These are phyloP conservation scores for Paraconiothyrium brasiliense DNA, from an alignment of 2,329 filamentous ascomycete genomes.

Conservation along the genomic window DNA sequence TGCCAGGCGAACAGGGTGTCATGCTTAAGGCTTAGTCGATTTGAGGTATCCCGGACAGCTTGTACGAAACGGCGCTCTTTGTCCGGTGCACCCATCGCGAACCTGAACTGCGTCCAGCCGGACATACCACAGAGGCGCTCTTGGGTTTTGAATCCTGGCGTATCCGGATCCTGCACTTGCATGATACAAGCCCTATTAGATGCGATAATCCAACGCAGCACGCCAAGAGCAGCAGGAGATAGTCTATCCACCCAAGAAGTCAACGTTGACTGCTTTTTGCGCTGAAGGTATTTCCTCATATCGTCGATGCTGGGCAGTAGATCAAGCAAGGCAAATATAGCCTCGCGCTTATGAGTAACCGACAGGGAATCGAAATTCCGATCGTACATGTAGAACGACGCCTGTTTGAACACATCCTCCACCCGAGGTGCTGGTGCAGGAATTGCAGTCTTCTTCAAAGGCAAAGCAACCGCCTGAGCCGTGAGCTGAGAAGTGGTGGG, in stretches of 20 bases:
- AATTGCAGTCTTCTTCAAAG: background rate
- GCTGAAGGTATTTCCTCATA: conserved; percentile 63
- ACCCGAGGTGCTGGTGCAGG: background rate
- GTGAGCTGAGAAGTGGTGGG: conserved; percentile 15
- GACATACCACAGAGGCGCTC: conserved; percentile 71
- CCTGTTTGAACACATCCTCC: conserved; percentile 38
- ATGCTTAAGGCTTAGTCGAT: conserved; percentile 54
- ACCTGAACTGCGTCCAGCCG: conserved; percentile 81
- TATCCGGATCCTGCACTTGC: conserved; percentile 67
- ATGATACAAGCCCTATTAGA: conserved; percentile 90
- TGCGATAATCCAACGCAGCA: conserved; percentile 88
- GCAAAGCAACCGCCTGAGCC: background rate
- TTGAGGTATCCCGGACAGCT: conserved; percentile 63
- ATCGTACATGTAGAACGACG: conserved; percentile 58
- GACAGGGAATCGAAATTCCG: conserved; percentile 67
- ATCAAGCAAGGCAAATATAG: conserved; percentile 64
- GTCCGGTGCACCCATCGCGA: conserved; percentile 89
- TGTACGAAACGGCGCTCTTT: conserved; percentile 80
- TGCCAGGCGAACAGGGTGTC: conserved; percentile 89
- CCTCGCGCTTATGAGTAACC: conserved; percentile 56
- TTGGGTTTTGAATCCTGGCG: conserved; percentile 46
- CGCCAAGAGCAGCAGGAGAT: conserved; percentile 69
- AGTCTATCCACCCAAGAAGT: conserved; percentile 67
- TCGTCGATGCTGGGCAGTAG: conserved; percentile 69
- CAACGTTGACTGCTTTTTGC: conserved; percentile 51